Percentiles rank a stretch among this genome's conserved stretches.
phyloP scores from a whole-genome alignment of 1,139 yeast species.

The Lodderomyces elongisporus region DNA sequence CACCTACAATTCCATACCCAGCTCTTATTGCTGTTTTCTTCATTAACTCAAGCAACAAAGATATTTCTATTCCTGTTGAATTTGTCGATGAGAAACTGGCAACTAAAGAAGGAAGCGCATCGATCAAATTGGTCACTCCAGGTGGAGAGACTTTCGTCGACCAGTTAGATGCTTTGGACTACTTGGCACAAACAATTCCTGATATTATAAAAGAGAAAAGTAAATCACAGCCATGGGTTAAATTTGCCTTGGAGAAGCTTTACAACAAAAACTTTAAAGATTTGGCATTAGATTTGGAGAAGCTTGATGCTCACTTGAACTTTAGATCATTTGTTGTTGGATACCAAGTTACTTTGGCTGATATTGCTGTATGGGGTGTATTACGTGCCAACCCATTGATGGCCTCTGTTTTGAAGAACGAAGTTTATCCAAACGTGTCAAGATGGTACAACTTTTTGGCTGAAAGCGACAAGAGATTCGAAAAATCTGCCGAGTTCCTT shows the following conservation, averaged over 20 bases:
- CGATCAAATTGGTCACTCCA: conserved; percentile 40
- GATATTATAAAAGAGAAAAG: conserved; percentile 25
- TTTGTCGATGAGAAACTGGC: conserved; percentile 59
- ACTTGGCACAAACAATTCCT: conserved; percentile 46
- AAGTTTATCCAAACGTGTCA: conserved; percentile 75
- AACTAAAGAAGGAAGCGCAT: conserved; percentile 34
- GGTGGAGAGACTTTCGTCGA: conserved; percentile 43
- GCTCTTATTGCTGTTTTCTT: conserved; percentile 73
- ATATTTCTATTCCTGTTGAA: conserved; percentile 50
- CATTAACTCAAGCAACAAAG: conserved; percentile 50
- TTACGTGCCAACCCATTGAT: conserved; percentile 89
- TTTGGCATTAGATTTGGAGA: conserved; percentile 66
- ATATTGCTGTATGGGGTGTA: conserved; percentile 89
- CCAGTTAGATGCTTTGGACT: conserved; percentile 39
- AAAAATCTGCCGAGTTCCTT: conserved; percentile 63
- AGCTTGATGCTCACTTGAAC: conserved; percentile 74
- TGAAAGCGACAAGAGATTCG: conserved; percentile 65
- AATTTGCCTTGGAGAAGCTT: conserved; percentile 63
- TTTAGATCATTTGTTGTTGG: conserved; percentile 79
- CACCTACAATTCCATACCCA: conserved; percentile 77
- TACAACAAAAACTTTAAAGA: conserved; percentile 85
- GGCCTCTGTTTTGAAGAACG: conserved; percentile 84
- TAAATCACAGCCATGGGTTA: conserved; percentile 55
- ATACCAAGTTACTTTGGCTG: conserved; percentile 64
- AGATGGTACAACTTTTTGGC: conserved; percentile 90